These are phyloP conservation scores for Tillandsia fasciculata DNA, from an alignment of 176 grass and related monocot species.

Conservation along the genomic window DNA sequence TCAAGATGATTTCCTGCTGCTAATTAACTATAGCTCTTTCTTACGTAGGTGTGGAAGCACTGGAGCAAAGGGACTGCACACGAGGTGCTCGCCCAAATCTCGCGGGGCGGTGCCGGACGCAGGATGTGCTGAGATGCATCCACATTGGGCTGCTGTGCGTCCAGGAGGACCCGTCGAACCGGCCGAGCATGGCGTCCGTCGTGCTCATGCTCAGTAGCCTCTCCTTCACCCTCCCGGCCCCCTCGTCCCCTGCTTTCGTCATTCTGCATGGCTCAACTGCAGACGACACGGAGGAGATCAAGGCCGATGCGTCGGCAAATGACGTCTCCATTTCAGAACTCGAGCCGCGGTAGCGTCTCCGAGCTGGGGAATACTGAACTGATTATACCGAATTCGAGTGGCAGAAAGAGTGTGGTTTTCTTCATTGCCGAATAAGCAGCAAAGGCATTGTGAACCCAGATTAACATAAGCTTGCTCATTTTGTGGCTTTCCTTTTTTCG, in stretches of 20 bases:
- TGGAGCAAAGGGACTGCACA: slow-evolving; percentile 22
- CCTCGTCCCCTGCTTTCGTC: slow-evolving; percentile 12
- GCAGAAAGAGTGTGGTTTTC: no score
- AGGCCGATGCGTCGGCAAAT: slow-evolving; percentile 1
- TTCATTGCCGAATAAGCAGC: no score
- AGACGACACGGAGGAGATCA: background rate
- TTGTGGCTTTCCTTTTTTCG: no score
- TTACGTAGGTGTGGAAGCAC: slow-evolving; percentile 36
- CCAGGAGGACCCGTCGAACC: background rate
- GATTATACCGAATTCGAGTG: no score
- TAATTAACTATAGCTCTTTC: no score
- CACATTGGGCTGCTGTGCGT: background rate
- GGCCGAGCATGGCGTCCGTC: no score
- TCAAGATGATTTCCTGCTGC: no score
- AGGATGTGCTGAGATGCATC: background rate
- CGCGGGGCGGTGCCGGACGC: background rate
- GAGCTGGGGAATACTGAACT: no score
- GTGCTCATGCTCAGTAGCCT: no score
- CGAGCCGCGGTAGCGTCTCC: slow-evolving; percentile 10
- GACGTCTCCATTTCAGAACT: slow-evolving; percentile 19
- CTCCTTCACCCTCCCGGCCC: no score
- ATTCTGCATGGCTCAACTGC: background rate
- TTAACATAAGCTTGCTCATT: no score
- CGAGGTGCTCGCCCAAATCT: slow-evolving; percentile 6
- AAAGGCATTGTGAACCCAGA: no score